Evolutionary conservation across 805 yeast species (phyloP).

Genomic region (Danielozyma ontarioensis): DNA sequence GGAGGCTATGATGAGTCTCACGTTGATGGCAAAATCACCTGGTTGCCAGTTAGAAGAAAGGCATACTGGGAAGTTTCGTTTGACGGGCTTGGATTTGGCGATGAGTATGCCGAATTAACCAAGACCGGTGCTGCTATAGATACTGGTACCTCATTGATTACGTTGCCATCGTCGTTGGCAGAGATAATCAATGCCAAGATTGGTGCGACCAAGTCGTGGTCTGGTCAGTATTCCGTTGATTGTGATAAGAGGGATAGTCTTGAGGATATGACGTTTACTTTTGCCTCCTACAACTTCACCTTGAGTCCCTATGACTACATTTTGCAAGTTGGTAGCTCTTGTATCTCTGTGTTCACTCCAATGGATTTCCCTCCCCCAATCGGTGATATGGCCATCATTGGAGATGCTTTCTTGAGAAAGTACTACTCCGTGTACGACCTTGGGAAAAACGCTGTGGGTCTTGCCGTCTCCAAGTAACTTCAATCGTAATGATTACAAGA

Average conservation of each 20-base stretch:
- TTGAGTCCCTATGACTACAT: slow-evolving; percentile 88
- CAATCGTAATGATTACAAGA: background rate
- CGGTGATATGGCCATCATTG: slow-evolving; percentile 93
- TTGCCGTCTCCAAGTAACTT: slow-evolving; percentile 60
- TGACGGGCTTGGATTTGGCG: slow-evolving; percentile 87
- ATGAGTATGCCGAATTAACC: slow-evolving; percentile 78
- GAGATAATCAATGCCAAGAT: slow-evolving; percentile 93
- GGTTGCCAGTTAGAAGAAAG: slow-evolving; percentile 98
- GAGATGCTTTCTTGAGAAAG: slow-evolving; percentile 95
- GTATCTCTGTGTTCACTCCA: slow-evolving; percentile 94
- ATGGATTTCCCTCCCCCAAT: slow-evolving; percentile 97
- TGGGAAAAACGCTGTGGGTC: slow-evolving; percentile 88
- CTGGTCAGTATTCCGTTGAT: slow-evolving; percentile 92
- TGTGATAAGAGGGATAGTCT: slow-evolving; percentile 78
- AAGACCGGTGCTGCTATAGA: slow-evolving; percentile 95
- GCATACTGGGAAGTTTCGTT: slow-evolving; percentile 99
- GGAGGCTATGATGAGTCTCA: slow-evolving; percentile 86
- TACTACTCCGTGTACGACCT: slow-evolving; percentile 93
- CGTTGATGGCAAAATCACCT: slow-evolving; percentile 79
- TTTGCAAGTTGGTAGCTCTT: slow-evolving; percentile 88
- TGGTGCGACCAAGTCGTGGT: slow-evolving; percentile 97
- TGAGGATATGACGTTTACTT: slow-evolving; percentile 89
- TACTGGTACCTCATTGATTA: slow-evolving; percentile 95
- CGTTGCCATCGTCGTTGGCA: slow-evolving; percentile 91
- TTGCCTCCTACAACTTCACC: slow-evolving; percentile 88